These are phyloP conservation scores for Kalmusia sp. DNA, from an alignment of 2,329 filamentous ascomycete species.

Conservation along the genomic window DNA sequence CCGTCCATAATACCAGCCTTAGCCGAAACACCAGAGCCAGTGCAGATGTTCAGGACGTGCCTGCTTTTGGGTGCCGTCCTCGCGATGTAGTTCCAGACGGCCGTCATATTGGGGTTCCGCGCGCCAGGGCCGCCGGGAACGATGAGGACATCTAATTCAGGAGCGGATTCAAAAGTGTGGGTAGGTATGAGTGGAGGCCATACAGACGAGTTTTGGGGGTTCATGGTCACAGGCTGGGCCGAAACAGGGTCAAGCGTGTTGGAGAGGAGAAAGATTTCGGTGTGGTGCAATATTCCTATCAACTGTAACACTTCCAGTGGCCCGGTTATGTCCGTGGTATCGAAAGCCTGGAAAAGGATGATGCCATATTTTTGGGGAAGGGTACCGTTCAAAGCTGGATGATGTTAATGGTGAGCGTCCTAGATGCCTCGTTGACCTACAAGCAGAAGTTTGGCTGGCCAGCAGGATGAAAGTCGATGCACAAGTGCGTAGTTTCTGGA, in stretches of 20 bases:
- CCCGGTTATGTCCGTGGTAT: conserved; percentile 40
- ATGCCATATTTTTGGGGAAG: conserved; percentile 30
- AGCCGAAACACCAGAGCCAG: conserved; percentile 65
- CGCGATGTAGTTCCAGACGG: conserved; percentile 54
- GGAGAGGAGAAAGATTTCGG: conserved; percentile 26
- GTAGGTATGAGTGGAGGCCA: conserved; percentile 53
- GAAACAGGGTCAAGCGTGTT: conserved; percentile 40
- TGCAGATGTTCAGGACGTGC: conserved; percentile 70
- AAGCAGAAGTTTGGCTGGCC: background rate
- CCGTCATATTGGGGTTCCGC: conserved; percentile 37
- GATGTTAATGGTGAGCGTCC: background rate
- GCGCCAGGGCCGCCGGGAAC: conserved; percentile 68
- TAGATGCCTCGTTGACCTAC: background rate
- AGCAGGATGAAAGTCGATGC: background rate
- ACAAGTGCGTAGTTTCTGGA: background rate
- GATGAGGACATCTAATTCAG: conserved; percentile 66
- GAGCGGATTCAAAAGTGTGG: conserved; percentile 61
- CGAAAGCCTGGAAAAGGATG: conserved; percentile 39
- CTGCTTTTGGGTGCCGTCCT: conserved; percentile 56
- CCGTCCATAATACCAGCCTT: conserved; percentile 66
- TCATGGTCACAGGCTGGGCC: conserved; percentile 29
- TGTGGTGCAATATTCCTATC: conserved; percentile 30
- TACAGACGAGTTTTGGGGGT: conserved; percentile 32
- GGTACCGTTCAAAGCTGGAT: conserved; percentile 11
- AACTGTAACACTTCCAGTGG: conserved; percentile 53